Conservation (phyloP, 306 rosid genomes). For the Nissolia schottii region DNA sequence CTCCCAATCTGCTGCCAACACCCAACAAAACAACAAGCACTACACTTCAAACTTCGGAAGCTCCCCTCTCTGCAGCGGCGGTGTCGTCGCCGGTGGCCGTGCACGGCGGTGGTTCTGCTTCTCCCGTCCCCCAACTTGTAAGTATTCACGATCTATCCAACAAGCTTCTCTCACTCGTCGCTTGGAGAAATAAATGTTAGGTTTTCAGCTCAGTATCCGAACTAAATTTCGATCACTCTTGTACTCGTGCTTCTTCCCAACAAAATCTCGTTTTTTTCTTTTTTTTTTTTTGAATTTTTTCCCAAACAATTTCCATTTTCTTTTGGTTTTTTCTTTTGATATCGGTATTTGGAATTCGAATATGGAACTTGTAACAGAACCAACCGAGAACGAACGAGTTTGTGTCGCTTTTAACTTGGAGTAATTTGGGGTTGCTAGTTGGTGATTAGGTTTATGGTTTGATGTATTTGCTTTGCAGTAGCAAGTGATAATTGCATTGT, state of each 20-base stretch:
- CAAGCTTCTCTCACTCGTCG: background rate
- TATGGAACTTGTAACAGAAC: background rate
- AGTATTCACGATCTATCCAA: constrained; percentile 26
- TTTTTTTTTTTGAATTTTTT: background rate
- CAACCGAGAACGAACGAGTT: background rate
- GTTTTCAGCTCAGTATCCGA: background rate
- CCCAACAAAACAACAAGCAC: too few relatives aligned
- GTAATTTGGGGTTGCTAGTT: background rate
- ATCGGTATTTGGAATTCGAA: background rate
- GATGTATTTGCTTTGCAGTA: background rate
- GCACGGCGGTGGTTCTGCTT: constrained; percentile 21
- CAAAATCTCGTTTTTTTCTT: background rate
- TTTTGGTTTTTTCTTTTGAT: background rate
- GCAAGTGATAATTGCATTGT: background rate
- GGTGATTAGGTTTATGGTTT: background rate
- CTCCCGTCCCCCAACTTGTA: constrained; percentile 12
- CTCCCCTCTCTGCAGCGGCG: constrained; percentile 16
- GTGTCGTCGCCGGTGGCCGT: constrained; percentile 20
- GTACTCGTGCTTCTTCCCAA: background rate
- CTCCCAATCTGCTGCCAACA: too few relatives aligned
- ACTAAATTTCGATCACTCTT: background rate
- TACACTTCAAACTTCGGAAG: background rate
- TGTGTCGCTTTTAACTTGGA: background rate
- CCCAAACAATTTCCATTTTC: background rate
- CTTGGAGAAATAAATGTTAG: background rate